Evolutionary conservation across 2,329 filamentous ascomycete genomes (phyloP).

Genomic region (Arthrinium phaeospermum): DNA sequence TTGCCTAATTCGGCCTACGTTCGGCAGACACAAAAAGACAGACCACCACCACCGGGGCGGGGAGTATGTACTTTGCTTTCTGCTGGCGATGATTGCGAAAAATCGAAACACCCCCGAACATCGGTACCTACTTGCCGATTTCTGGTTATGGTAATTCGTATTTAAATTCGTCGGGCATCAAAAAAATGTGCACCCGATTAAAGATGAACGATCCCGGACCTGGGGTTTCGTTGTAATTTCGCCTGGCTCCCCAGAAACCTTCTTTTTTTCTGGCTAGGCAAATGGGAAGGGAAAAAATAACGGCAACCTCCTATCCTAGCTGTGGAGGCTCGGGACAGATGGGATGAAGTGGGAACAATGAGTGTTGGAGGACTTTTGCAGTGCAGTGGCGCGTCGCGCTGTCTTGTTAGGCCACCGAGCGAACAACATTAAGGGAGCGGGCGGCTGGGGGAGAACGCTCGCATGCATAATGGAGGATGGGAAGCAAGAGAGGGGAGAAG

Average conservation of each 20-base stretch:
- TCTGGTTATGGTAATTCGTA: conserved; percentile 5
- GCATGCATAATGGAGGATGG: neutral
- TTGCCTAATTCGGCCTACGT: conserved; percentile 12
- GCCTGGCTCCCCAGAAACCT: conserved; percentile 12
- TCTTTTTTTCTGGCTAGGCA: neutral
- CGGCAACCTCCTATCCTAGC: conserved; percentile 10
- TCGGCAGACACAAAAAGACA: conserved; percentile 2
- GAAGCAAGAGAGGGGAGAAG: neutral
- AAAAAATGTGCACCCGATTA: conserved; percentile 1
- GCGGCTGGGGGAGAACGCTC: neutral
- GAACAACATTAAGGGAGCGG: neutral
- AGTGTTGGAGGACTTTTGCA: conserved; percentile 8
- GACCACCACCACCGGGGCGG: neutral
- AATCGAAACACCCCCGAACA: neutral
- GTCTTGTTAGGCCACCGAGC: conserved; percentile 8
- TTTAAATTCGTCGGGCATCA: conserved; percentile 11
- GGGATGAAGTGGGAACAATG: conserved; percentile 10
- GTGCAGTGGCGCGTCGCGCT: conserved; percentile 8
- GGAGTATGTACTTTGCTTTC: neutral
- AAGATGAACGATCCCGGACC: neutral
- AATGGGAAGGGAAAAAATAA: neutral
- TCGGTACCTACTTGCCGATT: neutral
- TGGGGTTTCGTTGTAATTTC: conserved; percentile 15
- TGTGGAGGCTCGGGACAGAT: conserved; percentile 9
- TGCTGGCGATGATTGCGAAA: neutral